phyloP scores from a whole-genome alignment of 805 yeast species.

The Nematodospora valgi region DNA sequence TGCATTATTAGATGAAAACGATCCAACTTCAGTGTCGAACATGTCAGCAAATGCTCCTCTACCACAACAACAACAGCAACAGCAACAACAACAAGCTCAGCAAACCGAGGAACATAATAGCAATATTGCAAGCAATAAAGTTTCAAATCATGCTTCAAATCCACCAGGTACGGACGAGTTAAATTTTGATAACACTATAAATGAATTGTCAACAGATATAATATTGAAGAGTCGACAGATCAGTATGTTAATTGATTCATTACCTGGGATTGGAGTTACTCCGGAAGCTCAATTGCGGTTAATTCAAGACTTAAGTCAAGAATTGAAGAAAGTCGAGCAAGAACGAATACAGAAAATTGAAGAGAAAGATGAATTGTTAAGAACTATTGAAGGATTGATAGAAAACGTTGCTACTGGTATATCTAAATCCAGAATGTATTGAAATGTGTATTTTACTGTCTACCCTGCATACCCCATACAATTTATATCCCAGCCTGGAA shows the following conservation, averaged over 20 bases:
- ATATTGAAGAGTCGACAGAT: conserved; percentile 85
- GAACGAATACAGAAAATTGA: conserved; percentile 54
- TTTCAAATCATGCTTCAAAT: conserved; percentile 14
- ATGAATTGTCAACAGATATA: conserved; percentile 81
- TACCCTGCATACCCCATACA: conserved; percentile 27
- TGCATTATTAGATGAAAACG: conserved; percentile 48
- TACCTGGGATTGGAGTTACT: conserved; percentile 91
- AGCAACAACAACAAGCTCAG: conserved; percentile 8
- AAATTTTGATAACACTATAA: conserved; percentile 46
- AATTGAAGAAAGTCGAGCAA: conserved; percentile 57
- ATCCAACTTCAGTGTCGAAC: conserved; percentile 68
- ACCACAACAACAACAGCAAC: conserved; percentile 29
- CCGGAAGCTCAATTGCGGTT: conserved; percentile 66
- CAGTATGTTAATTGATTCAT: conserved; percentile 75
- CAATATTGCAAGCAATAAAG: conserved; percentile 15
- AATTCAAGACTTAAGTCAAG: conserved; percentile 59
- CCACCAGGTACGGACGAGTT: conserved; percentile 15
- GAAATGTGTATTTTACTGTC: neutral
- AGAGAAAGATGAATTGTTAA: conserved; percentile 61
- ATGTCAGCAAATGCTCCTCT: conserved; percentile 56
- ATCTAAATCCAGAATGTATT: conserved; percentile 32
- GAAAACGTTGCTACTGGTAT: conserved; percentile 55
- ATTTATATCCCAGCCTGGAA: conserved; percentile 42
- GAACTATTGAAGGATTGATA: conserved; percentile 65
- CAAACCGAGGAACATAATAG: conserved; percentile 2